Base-by-base conservation (phyloP, 2,329 filamentous ascomycete genomes). In the Colletotrichum sojae region DNA sequence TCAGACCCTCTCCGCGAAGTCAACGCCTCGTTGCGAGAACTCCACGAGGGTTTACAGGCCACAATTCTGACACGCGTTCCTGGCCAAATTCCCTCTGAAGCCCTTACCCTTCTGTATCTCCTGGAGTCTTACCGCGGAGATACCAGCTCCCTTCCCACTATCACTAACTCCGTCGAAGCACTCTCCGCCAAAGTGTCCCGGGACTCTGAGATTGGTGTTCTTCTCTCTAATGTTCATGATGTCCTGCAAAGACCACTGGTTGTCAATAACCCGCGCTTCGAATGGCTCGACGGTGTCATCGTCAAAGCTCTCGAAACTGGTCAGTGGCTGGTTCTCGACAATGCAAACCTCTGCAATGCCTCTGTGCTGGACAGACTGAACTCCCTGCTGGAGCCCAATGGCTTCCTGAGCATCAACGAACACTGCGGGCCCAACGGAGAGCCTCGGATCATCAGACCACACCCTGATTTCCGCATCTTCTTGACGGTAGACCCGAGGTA, bases 331-430 rank as follows among this genome's bases (percentile, higher is more conserved):
- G 91, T 99, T 12, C 89, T 99, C 22, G 96, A 99, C 80, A 98
- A 99, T 79, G 96, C 97, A 69, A 99, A 99, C 76, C 87, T 99
- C 66, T 99, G 97, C 82, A 98, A 92, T 75, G 92, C 95, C 25
- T 97, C 95, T 6, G 96, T 99, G 1, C 87, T 99, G 10, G 96
- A 99, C 80, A 89, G 97, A 71, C 84, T 99, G 59, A 99, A 99
- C 78, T 98, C 96, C 0, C 83, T 99, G 9, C 91, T 98, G 8
- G 96, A 99, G 78, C 95, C 94, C 0, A 91, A 95, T 75, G 96
- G 96, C 1, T 91, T 90, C 71, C 83, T 99, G 22, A 94, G 93
- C 74, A 92, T 99, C 78, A 98, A 98, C 75, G 96, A 99, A 78
- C 95, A 98, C 78, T 94, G 93, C 65, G 93, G 90, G 13, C 88